Conservation (phyloP, 495 filamentous ascomycete species). For the Thermothielavioides terrestris region DNA sequence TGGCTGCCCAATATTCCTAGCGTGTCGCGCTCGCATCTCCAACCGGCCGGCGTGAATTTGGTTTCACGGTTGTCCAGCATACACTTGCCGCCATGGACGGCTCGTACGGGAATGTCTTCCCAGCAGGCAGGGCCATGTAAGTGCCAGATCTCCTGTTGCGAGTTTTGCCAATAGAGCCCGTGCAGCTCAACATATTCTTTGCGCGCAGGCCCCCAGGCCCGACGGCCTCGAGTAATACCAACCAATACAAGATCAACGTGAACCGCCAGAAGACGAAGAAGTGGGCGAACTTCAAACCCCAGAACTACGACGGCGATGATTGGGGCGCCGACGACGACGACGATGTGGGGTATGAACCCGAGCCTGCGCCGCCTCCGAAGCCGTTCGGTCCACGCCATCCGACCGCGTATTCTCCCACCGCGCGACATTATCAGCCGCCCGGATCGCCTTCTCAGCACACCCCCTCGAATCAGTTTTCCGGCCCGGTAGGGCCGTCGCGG, state of each 20-base stretch:
- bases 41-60: background rate
- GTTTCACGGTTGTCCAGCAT: constrained; percentile 1
- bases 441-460: constrained; percentile 11
- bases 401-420: constrained; percentile 5
- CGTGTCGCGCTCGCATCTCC: background rate
- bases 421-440: constrained; percentile 8
- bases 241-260: constrained; percentile 60
- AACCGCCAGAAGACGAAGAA: constrained; percentile 86
- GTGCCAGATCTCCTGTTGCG: background rate
- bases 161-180: background rate
- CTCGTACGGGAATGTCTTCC: constrained; percentile 27
- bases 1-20: too few species aligned
- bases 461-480: background rate
- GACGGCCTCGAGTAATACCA: constrained; percentile 16
- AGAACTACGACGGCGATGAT: constrained; percentile 86
- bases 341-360: constrained; percentile 40
- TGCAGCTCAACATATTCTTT: background rate
- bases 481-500: constrained; percentile 5
- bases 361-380: constrained; percentile 30
- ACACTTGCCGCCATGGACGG: constrained; percentile 22
- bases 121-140: constrained; percentile 15
- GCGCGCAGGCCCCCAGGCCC: constrained; percentile 25
- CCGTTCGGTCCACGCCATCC: constrained; percentile 20
- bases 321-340: constrained; percentile 86
- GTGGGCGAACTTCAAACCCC: constrained; percentile 86